A percentile compares a stretch with the other conserved stretches of the same genome.
phyloP scores from a whole-genome alignment of 352 stramenopile genomes.

The Globisporangium nodosum region DNA sequence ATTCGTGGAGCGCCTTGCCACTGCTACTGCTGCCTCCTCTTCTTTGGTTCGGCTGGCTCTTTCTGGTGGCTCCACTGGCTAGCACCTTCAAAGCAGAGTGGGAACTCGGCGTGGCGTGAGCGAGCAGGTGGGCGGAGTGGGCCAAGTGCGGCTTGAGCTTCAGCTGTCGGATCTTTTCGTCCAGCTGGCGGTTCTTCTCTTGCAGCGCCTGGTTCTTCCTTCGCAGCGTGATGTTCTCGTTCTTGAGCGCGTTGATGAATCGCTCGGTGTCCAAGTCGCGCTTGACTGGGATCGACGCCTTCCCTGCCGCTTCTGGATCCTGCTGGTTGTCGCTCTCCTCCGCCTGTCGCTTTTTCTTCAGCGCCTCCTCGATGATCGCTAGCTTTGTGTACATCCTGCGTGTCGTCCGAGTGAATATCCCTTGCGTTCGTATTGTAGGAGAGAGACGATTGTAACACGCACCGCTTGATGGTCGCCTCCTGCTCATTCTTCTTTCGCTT shows the following conservation, averaged over 20 bases:
- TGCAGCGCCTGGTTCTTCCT: conserved; percentile 71
- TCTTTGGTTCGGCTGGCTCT: conserved; percentile 3
- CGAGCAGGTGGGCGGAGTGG: background rate
- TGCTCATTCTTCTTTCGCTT: conserved; percentile 92
- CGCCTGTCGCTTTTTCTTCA: conserved; percentile 64
- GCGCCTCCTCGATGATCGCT: conserved; percentile 80
- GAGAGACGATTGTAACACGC: conserved; percentile 2
- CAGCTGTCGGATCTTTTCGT: conserved; percentile 41
- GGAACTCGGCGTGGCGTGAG: background rate
- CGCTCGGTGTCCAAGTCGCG: conserved; percentile 76
- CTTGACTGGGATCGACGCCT: conserved; percentile 23
- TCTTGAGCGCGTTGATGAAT: conserved; percentile 75
- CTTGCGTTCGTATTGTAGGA: background rate
- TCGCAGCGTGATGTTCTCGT: conserved; percentile 58
- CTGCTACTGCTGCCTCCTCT: background rate
- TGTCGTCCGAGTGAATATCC: background rate
- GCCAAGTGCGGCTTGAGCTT: conserved; percentile 18
- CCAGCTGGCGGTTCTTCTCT: conserved; percentile 63
- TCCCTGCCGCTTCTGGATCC: conserved; percentile 29
- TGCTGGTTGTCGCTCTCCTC: conserved; percentile 59
- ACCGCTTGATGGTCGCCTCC: conserved; percentile 86
- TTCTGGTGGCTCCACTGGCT: background rate
- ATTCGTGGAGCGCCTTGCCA: conserved; percentile 10
- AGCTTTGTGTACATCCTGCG: conserved; percentile 86
- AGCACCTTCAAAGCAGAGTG: conserved; percentile 13